Evolutionary conservation across 768 basidiomycete species (phyloP), one percentile per base, ranked within the genome.

Genomic region (Leccinellum rugosiceps): DNA sequence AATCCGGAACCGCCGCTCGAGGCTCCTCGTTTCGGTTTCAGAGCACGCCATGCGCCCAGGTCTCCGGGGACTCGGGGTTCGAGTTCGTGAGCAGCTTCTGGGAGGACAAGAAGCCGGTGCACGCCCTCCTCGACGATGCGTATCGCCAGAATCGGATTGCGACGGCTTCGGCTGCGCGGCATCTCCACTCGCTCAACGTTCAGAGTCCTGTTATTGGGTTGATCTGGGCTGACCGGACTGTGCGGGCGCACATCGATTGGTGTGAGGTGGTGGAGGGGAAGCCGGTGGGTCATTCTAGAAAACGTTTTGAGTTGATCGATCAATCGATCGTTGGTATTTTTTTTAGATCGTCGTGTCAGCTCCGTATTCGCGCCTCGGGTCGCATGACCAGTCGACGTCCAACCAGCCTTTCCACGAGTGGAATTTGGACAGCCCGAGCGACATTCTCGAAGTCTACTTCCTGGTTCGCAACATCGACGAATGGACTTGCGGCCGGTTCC

Each of bases 91-190:
- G 83, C 61, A 77, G 78, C 55, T 69, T 84, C 50, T 83, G 80
- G 80, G 82, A 85, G 62, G 82, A 85, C 69, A 85, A 85, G 74
- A 85, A 83, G 55, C 79, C 80, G 0, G 70, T 75, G 11, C 79
- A 83, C 46, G 63, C 72, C 5, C 65, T 80, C 59, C 73, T 81
- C 2, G 81, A 80, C 46, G 77, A 80, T 55, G 83, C 83, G 1
- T 82, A 82, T 63, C 70, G 83, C 23, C 83, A 84, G 66, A 84
- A 84, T 63, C 72, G 83, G 26, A 82, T 84, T 72, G 72, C 82
- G 1, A 82, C 81, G 4, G 74, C 82, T 11, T 74, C 80, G 4
- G 76, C 76, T 6, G 75, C 72, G 2, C 76, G 83, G 2, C 83
- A 84, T 62, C 68, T 83, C 23, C 75, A 81, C 50, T 79, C 81